Evolutionary conservation across 352 stramenopile genomes (phyloP), one percentile per base, ranked within the genome.

Genomic region (Pythium biforme): DNA sequence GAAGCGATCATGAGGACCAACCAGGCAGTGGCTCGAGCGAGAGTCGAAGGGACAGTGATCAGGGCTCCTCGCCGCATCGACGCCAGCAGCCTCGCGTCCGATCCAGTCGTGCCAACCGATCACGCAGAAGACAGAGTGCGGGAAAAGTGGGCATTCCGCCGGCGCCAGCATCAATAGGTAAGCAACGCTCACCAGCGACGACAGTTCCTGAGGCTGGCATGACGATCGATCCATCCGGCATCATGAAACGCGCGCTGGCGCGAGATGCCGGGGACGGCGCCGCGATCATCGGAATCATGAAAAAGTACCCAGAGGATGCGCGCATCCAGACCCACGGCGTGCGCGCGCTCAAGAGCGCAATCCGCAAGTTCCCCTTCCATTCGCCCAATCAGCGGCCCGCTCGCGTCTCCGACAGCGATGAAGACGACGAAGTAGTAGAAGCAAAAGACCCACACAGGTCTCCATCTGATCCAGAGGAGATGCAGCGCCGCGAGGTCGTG

Each of bases 171-270:
- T n/a, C n/a, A n/a, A n/a, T n/a, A 11, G 10, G 6, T 19, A 43
- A 9, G 37, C 7, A 5, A 19, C 37, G 11, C 11, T 19, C 14
- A 11, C 11, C 37, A n/a, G 4, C 37, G 7, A 19, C 14, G 7
- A 43, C 51, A 1, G 33, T 22, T 11, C 1, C 58, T 3, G 70
- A 34, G 31, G 10, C 31, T 10, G 31, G 5, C 31, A 5, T 34
- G 5, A 34, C 69, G 3, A 56, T 73, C 0, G 74, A 86, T 59
- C 65, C 75, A 6, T 71, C 74, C 0, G 72, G 70, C 1, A 75
- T 83, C 53, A 82, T 89, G 70, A 73, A 78, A 19, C 74, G 80
- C 37, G 80, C 77, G 4, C 47, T 88, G 15, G 66, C 69, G 10
- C 69, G 76, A 9, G 80, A 89, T 39, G 50, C 69, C 0, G 76